These are phyloP conservation scores for Ailanthus altissimus DNA, from an alignment of 345 rosid genomes.

Conservation along the genomic window DNA sequence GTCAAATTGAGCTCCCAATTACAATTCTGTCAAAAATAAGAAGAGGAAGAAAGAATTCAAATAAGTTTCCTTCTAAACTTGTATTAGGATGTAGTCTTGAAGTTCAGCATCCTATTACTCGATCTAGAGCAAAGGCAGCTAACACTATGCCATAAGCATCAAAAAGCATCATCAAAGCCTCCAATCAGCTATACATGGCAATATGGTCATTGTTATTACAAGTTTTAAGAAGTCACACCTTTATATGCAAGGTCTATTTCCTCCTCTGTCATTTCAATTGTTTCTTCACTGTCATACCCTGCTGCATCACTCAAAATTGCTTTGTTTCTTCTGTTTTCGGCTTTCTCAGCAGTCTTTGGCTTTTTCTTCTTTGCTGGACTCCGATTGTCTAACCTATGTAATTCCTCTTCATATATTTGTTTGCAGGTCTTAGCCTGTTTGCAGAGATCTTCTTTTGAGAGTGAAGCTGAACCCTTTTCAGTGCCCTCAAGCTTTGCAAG, in stretches of 20 bases:
- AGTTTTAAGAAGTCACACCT: conserved; percentile 38
- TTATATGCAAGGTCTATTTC: conserved; percentile 64
- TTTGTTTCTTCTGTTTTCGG: conserved; percentile 21
- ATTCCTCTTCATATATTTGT: conserved; percentile 57
- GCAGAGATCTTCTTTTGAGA: conserved; percentile 51
- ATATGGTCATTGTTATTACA: not conserved
- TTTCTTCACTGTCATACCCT: conserved; percentile 77
- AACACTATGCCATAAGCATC: too few species aligned
- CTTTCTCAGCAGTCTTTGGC: conserved; percentile 22
- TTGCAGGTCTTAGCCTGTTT: conserved; percentile 60
- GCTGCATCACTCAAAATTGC: conserved; percentile 21
- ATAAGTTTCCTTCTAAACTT: too few species aligned
- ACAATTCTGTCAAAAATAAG: too few species aligned
- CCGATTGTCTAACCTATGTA: conserved; percentile 27
- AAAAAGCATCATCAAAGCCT: not conserved
- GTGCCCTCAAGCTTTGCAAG: conserved; percentile 50
- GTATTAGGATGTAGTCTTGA: too few species aligned
- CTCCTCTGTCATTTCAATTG: conserved; percentile 90
- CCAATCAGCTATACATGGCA: not conserved
- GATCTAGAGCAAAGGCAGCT: too few species aligned
- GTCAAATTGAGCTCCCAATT: too few species aligned
- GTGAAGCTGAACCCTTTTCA: conserved; percentile 28
- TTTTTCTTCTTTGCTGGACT: conserved; percentile 26
- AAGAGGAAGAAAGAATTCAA: too few species aligned
- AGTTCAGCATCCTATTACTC: too few species aligned